Evolutionary conservation across 306 rosid genomes (phyloP).

Genomic region (Dryas alaskensis): DNA sequence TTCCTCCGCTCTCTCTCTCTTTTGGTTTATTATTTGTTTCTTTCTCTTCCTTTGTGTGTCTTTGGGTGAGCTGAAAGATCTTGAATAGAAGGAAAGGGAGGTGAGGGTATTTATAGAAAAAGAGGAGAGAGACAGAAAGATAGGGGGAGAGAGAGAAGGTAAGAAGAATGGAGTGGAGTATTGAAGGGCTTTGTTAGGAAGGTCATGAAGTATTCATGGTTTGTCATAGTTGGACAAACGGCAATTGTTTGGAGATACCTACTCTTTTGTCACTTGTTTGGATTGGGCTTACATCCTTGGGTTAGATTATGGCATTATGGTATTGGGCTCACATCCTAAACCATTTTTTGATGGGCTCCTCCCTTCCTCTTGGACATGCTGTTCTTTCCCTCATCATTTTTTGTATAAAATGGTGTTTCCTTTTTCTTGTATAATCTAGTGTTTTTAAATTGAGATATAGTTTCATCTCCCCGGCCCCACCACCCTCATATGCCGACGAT

Average conservation of each 20-base stretch:
- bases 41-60: neutral
- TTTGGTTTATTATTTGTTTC: neutral
- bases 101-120: constrained; percentile 24
- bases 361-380: neutral
- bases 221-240: constrained; percentile 15
- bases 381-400: too few species aligned
- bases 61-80: neutral
- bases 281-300: constrained; percentile 31
- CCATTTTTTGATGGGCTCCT: too few species aligned
- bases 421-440: too few species aligned
- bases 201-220: constrained; percentile 33
- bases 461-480: too few species aligned
- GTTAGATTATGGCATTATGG: neutral
- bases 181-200: constrained; percentile 27
- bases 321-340: neutral
- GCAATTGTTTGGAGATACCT: neutral
- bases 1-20: neutral
- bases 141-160: neutral
- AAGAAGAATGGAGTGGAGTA: neutral
- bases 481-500: too few species aligned
- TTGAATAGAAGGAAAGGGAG: too few species aligned
- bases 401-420: too few species aligned
- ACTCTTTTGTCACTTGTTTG: constrained; percentile 16
- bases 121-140: neutral
- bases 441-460: too few species aligned